Base-by-base conservation (phyloP, 2,329 filamentous ascomycete species). In the Amesomyces nigricolor region DNA sequence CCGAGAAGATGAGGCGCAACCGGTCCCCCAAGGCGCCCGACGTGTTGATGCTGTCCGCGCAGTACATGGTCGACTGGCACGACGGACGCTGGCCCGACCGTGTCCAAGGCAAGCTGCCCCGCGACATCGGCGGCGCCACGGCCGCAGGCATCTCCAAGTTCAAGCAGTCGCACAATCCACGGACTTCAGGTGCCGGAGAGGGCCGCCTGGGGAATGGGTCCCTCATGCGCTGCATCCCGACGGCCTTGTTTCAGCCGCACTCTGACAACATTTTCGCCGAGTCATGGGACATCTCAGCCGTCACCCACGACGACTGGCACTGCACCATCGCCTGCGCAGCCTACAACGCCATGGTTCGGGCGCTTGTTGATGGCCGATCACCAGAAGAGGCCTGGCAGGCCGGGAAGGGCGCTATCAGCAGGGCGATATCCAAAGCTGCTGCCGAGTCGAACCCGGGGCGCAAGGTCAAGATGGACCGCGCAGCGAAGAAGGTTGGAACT, bases 191-290 rank as follows among this genome's bases (percentile, higher is more conserved):
- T 4, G 72, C 72, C 0, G 75, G 75, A 0, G 46, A 58, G 2
- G 73, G 70, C 3, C 61, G 60, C 6, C 71, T 72, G 0, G 75
- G 75, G 13, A 77, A 78, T 51, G 75, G 75, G 4, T 74, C 71
- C 37, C 60, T 78, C 57, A 78, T 78, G 75, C 68, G 75, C 3
- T 78, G 75, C 57, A 66, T 78, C 1, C 70, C 75, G 0, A 77
- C 74, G 0, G 75, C 65, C 0, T 60, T 77, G 13, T 76, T 78
- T 49, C 66, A 68, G 30, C 17, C 13, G 0, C 66, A 70, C 10
- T 49, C 47, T 2, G 60, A 65, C 1, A 63, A 56, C 26, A 17
- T 70, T 5, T 47, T 71, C 4, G 42, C 45, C 1, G 70, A 75
- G 47, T 70, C 69, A 44, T 51, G 67, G 7, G 65, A 65, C 4